Evolutionary conservation across 805 yeast species (phyloP), one percentile per base, ranked within the genome.

Genomic region (Wickerhamiella alocasiicola): DNA sequence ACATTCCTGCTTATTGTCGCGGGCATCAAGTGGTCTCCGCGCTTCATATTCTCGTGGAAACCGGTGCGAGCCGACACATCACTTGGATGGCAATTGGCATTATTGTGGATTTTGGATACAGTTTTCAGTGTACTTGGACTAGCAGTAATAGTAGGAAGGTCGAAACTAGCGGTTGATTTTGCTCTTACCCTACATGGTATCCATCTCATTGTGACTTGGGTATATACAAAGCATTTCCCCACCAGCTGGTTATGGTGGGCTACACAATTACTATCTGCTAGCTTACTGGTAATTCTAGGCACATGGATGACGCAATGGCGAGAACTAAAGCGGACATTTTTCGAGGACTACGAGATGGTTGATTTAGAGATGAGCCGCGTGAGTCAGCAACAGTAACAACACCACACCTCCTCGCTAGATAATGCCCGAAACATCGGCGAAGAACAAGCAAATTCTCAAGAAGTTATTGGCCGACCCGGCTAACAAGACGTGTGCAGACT

Each of bases 151-250:
- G 95, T 88, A 9, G 95, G 97, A 0, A 67, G 97, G 43, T 81
- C 94, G 31, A 91, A 88, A 57, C 64, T 88, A 37, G 97, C 96
- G 0, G 81, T 95, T 81, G 98, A 88, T 61, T 88, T 91, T 63
- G 95, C 95, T 9, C 55, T 88, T n/a, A 91, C 98, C 0, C 74
- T 88, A 12, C 95, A 91, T 59, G 74, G 80, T 17, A 70, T 91
- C 38, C 79, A 88, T 60, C 59, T 88, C 18, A 39, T 76, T 3
- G 75, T 83, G 3, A 82, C 76, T 0, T 76, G 82, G 74, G 45
- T 72, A 1, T 75, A 74, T 47, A 67, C 82, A 1, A 70, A 74
- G 0, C 66, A 68, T 23, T 70, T 88, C 47, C 98, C 98, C 0
- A 62, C 63, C 12, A 72, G 76, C 25, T 47, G 80, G 5, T 65